These are phyloP conservation scores for Coemansia sp. DNA, from an alignment of 192 early-diverging fungal genomes.

Conservation along the genomic window DNA sequence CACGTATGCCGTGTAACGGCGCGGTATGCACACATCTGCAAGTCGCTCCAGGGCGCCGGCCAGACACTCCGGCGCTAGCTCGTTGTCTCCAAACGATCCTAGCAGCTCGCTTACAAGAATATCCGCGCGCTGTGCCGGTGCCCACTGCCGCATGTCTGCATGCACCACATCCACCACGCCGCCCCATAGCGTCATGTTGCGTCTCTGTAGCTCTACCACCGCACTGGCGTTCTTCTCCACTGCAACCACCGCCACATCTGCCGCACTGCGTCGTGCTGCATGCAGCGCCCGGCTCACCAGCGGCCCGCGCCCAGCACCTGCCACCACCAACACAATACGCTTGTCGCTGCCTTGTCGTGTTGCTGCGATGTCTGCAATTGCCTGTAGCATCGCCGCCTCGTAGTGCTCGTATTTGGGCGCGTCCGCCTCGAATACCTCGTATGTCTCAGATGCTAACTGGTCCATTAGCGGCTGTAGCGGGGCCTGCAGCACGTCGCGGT, in stretches of 20 bases:
- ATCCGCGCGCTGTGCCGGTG: constrained; percentile 72
- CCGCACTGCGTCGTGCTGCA: constrained; percentile 65
- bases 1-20: constrained; percentile 77
- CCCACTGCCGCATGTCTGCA: constrained; percentile 89
- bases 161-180: constrained; percentile 79
- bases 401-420: constrained; percentile 92
- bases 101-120: constrained; percentile 94
- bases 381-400: constrained; percentile 67
- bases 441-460: constrained; percentile 89
- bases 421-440: constrained; percentile 96
- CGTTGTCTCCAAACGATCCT: constrained; percentile 98
- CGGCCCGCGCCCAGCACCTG: constrained; percentile 94
- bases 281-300: constrained; percentile 83
- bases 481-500: constrained; percentile 87
- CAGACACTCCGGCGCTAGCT: constrained; percentile 98
- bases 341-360: not conserved
- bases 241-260: constrained; percentile 72
- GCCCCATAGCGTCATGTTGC: constrained; percentile 74
- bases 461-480: constrained; percentile 92
- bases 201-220: constrained; percentile 75
- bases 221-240: constrained; percentile 98
- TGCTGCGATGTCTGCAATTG: constrained; percentile 55
- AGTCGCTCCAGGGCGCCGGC: constrained; percentile 80
- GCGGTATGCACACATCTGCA: constrained; percentile 81
- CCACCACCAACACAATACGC: constrained; percentile 75